Evolutionary conservation across 805 yeast species (phyloP), one percentile per base, ranked within the genome.

Genomic region (Candida ascalaphidarum): DNA sequence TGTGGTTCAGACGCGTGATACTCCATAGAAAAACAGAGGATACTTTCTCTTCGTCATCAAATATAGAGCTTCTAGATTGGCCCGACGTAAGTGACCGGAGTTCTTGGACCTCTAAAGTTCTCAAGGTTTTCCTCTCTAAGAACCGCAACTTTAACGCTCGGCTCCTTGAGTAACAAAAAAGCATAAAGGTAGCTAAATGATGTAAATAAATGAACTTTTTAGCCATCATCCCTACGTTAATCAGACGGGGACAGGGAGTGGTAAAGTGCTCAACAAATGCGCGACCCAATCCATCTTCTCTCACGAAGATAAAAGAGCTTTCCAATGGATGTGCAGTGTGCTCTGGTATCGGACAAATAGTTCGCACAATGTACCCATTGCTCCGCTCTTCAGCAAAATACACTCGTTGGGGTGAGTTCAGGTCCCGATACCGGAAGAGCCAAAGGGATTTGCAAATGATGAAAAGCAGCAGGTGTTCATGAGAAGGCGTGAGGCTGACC

Each of bases 281-380:
- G 4, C 53, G 20, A 6, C 48, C 41, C 8, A 62, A 28, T 1
- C 69, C 69, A 28, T 61, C 65, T 14, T 58, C 66, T 25, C 63
- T 36, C 4, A 56, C 35, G 30, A 43, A 40, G 5, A 40, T 46
- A 29, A 46, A 33, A 4, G n/a, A n/a, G n/a, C n/a, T n/a, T n/a
- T 31, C 22, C 12, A 37, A 13, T n/a, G 30, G 27, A 23, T 32
- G 39, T 3, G 25, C 20, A 16, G 23, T 32, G 4, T n/a, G n/a
- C n/a, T n/a, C n/a, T n/a, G n/a, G n/a, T n/a, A n/a, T n/a, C n/a
- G n/a, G n/a, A n/a, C n/a, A n/a, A n/a, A n/a, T n/a, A n/a, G n/a
- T n/a, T n/a, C n/a, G n/a, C n/a, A n/a, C n/a, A n/a, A n/a, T n/a
- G n/a, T n/a, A n/a, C n/a, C n/a, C n/a, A n/a, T n/a, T n/a, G n/a